Conservation (phyloP, 257 asterid species). For the Nicotiana benthamiana region DNA sequence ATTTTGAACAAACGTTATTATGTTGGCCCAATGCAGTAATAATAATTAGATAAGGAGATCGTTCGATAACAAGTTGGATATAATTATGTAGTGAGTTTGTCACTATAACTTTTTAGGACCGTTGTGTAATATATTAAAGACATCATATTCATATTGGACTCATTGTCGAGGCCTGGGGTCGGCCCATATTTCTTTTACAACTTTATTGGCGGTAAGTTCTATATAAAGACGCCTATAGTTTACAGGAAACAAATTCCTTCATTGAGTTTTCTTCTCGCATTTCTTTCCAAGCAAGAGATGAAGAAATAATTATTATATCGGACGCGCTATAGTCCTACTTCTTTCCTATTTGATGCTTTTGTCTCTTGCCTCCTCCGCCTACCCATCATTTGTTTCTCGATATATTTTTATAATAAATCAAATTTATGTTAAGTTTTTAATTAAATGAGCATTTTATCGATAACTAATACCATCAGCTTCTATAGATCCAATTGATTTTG, state of each 20-base stretch:
- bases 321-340: not conserved
- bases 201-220: not conserved
- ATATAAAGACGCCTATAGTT: not conserved
- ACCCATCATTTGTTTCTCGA: not conserved
- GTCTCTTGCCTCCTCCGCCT: not conserved
- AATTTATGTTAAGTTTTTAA: not conserved
- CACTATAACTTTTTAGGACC: not conserved
- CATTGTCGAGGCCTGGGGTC: not conserved
- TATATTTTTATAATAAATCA: not conserved
- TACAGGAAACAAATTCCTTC: rapidly evolving
- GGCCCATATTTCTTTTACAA: not conserved
- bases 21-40: not conserved
- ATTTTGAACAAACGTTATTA: not conserved
- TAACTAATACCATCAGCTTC: not conserved
- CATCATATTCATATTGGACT: not conserved
- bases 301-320: not conserved
- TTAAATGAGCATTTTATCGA: not conserved
- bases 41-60: not conserved
- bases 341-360: not conserved
- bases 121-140: not conserved
- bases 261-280: not conserved
- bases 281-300: not conserved
- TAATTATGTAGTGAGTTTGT: too few species aligned
- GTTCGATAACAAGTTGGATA: not conserved
- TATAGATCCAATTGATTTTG: not conserved